phyloP scores from a whole-genome alignment of 345 rosid species.

The Chamaenerion angustifolium region DNA sequence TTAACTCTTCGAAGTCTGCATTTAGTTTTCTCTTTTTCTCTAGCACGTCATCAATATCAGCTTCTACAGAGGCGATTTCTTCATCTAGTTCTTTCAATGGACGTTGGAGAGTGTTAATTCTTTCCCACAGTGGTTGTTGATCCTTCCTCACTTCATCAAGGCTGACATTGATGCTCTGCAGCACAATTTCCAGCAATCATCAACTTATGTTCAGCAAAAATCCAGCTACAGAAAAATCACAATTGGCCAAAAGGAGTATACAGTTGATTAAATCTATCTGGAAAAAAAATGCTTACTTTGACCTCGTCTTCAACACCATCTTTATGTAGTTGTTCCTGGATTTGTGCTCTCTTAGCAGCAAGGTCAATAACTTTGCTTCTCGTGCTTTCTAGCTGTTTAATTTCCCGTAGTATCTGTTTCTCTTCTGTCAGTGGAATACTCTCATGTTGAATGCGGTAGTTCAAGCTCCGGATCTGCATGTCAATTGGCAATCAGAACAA shows the following conservation, averaged over 20 bases:
- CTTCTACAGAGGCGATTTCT: slow-evolving; percentile 43
- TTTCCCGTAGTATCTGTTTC: slow-evolving; percentile 80
- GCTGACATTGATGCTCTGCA: slow-evolving; percentile 71
- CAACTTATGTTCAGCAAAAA: background rate
- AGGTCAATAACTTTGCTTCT: slow-evolving; percentile 82
- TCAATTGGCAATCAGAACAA: background rate
- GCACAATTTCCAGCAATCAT: slow-evolving; percentile 5
- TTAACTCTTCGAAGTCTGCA: slow-evolving; percentile 37
- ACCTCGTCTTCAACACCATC: slow-evolving; percentile 85
- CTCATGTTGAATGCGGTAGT: slow-evolving; percentile 83
- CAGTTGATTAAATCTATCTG: background rate
- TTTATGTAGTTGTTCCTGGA: slow-evolving; percentile 70
- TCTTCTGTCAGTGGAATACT: slow-evolving; percentile 85
- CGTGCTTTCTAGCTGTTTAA: slow-evolving; percentile 84
- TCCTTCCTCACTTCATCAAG: slow-evolving; percentile 87
- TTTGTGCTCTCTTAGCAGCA: slow-evolving; percentile 64
- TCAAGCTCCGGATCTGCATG: slow-evolving; percentile 62
- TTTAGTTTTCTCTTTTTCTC: slow-evolving; percentile 53
- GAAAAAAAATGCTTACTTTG: slow-evolving; percentile 39
- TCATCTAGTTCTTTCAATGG: slow-evolving; percentile 39
- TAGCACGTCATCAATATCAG: slow-evolving; percentile 30
- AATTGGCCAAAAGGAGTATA: background rate
- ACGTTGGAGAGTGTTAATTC: slow-evolving; percentile 36
- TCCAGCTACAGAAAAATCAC: too few species aligned
- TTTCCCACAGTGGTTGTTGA: slow-evolving; percentile 50